Conservation (phyloP, 257 asterid genomes). For the Cruciata laevipes region DNA sequence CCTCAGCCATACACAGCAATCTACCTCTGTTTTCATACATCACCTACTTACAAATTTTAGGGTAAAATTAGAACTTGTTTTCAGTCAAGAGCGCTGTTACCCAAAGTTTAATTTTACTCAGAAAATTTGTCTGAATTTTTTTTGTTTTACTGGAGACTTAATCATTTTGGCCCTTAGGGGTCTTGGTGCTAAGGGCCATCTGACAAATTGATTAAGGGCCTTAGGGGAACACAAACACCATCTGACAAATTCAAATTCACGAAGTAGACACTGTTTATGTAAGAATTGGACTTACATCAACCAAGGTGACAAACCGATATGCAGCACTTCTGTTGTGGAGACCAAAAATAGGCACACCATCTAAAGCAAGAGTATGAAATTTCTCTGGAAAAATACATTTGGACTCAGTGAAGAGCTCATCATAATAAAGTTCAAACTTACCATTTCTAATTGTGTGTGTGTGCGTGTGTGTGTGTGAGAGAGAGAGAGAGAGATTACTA, state of each 20-base stretch:
- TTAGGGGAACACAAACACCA: background rate
- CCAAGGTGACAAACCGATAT: slow-evolving; percentile 88
- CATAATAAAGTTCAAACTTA: background rate
- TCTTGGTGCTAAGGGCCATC: too few relatives aligned
- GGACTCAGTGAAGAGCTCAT: slow-evolving; percentile 2
- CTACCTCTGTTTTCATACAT: slow-evolving; percentile 85
- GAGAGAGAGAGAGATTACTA: slow-evolving; percentile 21
- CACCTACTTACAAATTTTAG: slow-evolving; percentile 39
- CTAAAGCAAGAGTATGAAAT: slow-evolving; percentile 85
- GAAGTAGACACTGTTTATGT: background rate
- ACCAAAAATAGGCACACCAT: slow-evolving; percentile 75
- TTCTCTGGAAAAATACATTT: slow-evolving; percentile 42
- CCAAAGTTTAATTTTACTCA: background rate
- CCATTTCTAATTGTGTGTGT: background rate
- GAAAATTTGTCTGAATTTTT: too few relatives aligned
- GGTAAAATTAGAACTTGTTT: background rate
- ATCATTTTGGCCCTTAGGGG: background rate
- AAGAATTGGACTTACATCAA: slow-evolving; percentile 63
- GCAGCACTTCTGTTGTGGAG: slow-evolving; percentile 84
- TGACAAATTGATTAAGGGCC: too few relatives aligned
- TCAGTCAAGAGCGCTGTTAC: too few relatives aligned
- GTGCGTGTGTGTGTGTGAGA: background rate
- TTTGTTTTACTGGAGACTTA: background rate
- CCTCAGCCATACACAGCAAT: slow-evolving; percentile 80
- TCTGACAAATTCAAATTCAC: background rate